phyloP scores from a whole-genome alignment of 495 filamentous ascomycete genomes.

The Penicillium atrosanguineum region DNA sequence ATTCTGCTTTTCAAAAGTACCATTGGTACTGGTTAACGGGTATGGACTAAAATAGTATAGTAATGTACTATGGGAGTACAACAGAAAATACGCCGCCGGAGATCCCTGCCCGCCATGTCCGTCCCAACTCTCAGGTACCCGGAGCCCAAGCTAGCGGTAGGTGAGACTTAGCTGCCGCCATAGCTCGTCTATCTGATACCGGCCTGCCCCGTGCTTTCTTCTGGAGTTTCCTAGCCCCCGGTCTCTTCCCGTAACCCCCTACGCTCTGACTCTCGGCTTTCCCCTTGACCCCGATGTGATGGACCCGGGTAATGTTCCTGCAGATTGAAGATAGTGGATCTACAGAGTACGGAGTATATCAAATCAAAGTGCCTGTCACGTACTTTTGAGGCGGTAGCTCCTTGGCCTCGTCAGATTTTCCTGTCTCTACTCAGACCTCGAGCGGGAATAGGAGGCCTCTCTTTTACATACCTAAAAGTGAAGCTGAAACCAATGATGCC shows the following conservation, averaged over 20 bases:
- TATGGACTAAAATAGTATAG: neutral
- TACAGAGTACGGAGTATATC: neutral
- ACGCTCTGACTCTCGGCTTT: conserved; percentile 1
- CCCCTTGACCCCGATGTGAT: neutral
- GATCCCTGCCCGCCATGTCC: conserved; percentile 23
- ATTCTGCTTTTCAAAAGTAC: neutral
- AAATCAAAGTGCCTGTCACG: neutral
- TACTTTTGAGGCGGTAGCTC: conserved; percentile 6
- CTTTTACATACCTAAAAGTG: neutral
- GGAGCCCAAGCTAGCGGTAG: conserved; percentile 5
- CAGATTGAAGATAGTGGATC: conserved; percentile 5
- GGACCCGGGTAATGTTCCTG: conserved; percentile 3
- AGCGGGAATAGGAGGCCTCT: neutral
- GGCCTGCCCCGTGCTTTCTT: conserved; percentile 12
- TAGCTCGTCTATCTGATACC: conserved; percentile 16
- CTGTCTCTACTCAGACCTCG: neutral
- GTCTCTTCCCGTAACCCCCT: neutral
- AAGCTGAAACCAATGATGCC: neutral
- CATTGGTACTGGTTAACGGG: neutral
- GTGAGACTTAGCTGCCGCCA: conserved; percentile 12
- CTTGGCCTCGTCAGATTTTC: conserved; percentile 1
- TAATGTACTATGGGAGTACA: neutral
- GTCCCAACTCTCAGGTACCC: conserved; percentile 17
- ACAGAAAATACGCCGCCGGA: conserved; percentile 14
- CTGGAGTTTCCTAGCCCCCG: neutral